Percentiles rank a stretch among this genome's conserved stretches.
These are phyloP conservation scores for Sphenostylis stenocarpa DNA, from an alignment of 306 rosid species.

Conservation along the genomic window DNA sequence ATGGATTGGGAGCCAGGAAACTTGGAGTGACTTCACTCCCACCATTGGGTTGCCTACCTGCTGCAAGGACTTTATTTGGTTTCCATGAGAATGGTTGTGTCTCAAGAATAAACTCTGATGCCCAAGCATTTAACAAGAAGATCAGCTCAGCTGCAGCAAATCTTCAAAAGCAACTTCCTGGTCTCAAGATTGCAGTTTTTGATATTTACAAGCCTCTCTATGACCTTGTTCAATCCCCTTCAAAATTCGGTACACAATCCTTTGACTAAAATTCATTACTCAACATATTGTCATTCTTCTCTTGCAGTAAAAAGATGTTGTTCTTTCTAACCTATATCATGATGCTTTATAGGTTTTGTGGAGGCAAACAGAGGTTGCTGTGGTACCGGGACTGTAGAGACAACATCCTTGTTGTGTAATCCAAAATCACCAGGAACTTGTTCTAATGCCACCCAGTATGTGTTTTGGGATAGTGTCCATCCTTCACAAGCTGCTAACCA, in stretches of 20 bases:
- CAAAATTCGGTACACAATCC: conserved; percentile 58
- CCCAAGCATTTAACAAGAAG: conserved; percentile 79
- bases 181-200: conserved; percentile 72
- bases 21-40: conserved; percentile 95
- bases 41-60: conserved; percentile 91
- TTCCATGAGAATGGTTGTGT: conserved; percentile 67
- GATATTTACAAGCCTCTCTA: conserved; percentile 78
- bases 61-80: conserved; percentile 70
- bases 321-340: neutral
- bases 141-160: conserved; percentile 58
- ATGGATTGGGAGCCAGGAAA: conserved; percentile 83
- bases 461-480: conserved; percentile 95
- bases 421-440: conserved; percentile 79
- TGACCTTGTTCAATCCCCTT: conserved; percentile 73
- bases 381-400: conserved; percentile 82
- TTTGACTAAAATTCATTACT: neutral
- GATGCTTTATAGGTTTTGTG: conserved; percentile 55
- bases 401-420: conserved; percentile 75
- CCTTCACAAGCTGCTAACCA: conserved; percentile 90
- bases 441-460: conserved; percentile 82
- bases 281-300: conserved; percentile 7
- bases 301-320: neutral
- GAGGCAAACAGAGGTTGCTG: conserved; percentile 92
- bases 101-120: conserved; percentile 62
- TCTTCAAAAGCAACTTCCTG: conserved; percentile 75